Evolutionary conservation across 2,329 filamentous ascomycete genomes (phyloP), one percentile per base, ranked within the genome.

Genomic region (Ilyonectria destructans): DNA sequence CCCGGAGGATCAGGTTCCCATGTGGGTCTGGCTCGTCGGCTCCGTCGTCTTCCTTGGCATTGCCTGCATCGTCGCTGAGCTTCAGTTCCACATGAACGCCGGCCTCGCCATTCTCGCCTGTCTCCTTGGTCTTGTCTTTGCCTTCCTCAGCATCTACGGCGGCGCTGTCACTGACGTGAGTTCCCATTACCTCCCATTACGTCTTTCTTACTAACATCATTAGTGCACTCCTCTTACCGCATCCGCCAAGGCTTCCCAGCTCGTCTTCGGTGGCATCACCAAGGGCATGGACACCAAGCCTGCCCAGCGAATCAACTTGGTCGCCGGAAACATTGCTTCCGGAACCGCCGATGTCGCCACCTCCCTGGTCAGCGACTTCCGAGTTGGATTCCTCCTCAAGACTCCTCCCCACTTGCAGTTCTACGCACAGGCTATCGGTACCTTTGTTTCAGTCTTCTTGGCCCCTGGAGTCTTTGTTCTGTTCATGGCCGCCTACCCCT

Each of bases 401-500:
- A 92, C 90, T 0, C 86, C 90, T 0, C 90, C 91, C 0, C 85
- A 87, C 67, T 86, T 90, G 77, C 91, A 93, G 78, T 93, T 90
- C 84, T 84, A 90, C 71, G 90, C 90, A 0, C 91, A 93, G 79
- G 86, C 84, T 48, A 79, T 91, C 15, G 90, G 90, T 31, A 88
- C 88, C 9, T 77, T 91, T 35, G 85, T 92, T 55, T 86, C 90
- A n/a, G 84, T 92, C 71, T 92, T 91, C 81, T 81, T 93, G 13
- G 89, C 90, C 0, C 90, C 90, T 1, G 90, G 88, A 10, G 86
- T 93, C 72, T 93, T 92, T 75, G 87, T 92, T 37, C 86, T 92
- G 51, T 92, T 92, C 82, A 86, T 89, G 69, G 85, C 86, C 6
- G 91, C 91, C 0, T 93, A 93, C 78, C 91, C 90, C 1, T 93